Conservation (phyloP, 257 asterid genomes). For the Coffea eugenioides region DNA sequence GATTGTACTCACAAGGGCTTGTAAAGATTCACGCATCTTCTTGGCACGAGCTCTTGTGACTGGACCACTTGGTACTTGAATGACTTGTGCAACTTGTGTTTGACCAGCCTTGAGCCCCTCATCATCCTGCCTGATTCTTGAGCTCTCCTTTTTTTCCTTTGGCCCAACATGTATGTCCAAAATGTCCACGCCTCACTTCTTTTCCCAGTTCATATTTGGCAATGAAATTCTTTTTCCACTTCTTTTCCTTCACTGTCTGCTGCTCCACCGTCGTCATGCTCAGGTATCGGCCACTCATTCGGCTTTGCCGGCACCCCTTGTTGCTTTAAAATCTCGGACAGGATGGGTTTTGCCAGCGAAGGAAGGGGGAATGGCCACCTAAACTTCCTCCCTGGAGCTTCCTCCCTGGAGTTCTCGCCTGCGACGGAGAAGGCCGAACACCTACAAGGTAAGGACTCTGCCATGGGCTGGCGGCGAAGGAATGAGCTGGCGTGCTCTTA, state of each 20-base stretch:
- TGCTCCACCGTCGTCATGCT: conserved; percentile 34
- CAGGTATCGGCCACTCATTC: conserved; percentile 61
- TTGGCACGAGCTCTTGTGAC: too few species aligned
- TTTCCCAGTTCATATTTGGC: conserved; percentile 88
- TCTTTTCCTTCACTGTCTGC: conserved; percentile 60
- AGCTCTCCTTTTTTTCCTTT: conserved; percentile 84
- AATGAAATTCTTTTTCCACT: conserved; percentile 73
- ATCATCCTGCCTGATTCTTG: conserved; percentile 59
- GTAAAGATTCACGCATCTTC: too few species aligned
- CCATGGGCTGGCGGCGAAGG: conserved; percentile 79
- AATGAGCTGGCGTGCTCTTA: conserved; percentile 62
- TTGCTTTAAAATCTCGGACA: conserved; percentile 77
- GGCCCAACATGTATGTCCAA: conserved; percentile 96
- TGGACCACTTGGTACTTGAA: too few species aligned
- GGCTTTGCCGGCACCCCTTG: conserved; percentile 46
- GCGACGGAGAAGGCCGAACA: conserved; percentile 56
- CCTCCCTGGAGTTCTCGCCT: conserved; percentile 57
- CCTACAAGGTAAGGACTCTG: conserved; percentile 98
- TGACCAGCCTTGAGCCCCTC: too few species aligned
- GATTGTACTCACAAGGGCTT: too few species aligned
- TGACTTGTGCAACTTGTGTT: too few species aligned
- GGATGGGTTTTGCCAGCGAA: conserved; percentile 95
- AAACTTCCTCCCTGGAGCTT: conserved; percentile 88
- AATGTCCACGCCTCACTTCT: conserved; percentile 97
- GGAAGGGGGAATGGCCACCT: conserved; percentile 99